A percentile compares a stretch with the other conserved stretches of the same genome.
These are phyloP conservation scores for Diaporthe ampelina DNA, from an alignment of 2,329 filamentous ascomycete genomes.

Conservation along the genomic window DNA sequence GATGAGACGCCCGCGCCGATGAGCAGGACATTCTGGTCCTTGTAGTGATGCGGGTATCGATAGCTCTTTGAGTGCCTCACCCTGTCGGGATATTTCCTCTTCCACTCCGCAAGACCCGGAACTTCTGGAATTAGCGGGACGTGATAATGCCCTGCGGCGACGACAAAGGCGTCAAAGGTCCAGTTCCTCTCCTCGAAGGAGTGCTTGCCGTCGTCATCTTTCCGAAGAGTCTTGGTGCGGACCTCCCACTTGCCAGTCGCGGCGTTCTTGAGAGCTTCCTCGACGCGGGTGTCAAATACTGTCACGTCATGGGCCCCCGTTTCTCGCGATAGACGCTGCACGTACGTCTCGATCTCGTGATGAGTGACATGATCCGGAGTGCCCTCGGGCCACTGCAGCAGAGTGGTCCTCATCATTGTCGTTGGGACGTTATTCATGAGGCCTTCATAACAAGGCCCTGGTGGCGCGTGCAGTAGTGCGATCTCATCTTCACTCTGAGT, in stretches of 20 bases:
- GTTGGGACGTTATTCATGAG: slow-evolving; percentile 83
- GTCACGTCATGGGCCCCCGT: slow-evolving; percentile 65
- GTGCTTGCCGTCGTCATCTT: slow-evolving; percentile 42
- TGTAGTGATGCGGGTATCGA: slow-evolving; percentile 71
- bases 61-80: slow-evolving; percentile 82
- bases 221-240: slow-evolving; percentile 59
- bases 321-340: slow-evolving; percentile 68
- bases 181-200: slow-evolving; percentile 49
- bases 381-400: slow-evolving; percentile 68
- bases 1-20: slow-evolving; percentile 66
- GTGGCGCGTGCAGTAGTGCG: slow-evolving; percentile 53
- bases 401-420: slow-evolving; percentile 59
- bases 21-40: slow-evolving; percentile 62
- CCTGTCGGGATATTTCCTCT: slow-evolving; percentile 62
- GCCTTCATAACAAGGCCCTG: slow-evolving; percentile 68
- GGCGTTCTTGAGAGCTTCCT: slow-evolving; percentile 47
- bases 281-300: slow-evolving; percentile 72
- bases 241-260: slow-evolving; percentile 63
- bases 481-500: slow-evolving; percentile 2
- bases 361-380: slow-evolving; percentile 73
- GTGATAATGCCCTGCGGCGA: slow-evolving; percentile 77
- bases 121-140: slow-evolving; percentile 73
- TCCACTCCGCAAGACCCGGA: slow-evolving; percentile 70
- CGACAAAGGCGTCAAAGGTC: slow-evolving; percentile 74
- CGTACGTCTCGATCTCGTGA: slow-evolving; percentile 68